A percentile compares a stretch with the other conserved stretches of the same genome.
Conservation (phyloP, 1,284 basidiomycete genomes). For the Cronartium quercuum region DNA sequence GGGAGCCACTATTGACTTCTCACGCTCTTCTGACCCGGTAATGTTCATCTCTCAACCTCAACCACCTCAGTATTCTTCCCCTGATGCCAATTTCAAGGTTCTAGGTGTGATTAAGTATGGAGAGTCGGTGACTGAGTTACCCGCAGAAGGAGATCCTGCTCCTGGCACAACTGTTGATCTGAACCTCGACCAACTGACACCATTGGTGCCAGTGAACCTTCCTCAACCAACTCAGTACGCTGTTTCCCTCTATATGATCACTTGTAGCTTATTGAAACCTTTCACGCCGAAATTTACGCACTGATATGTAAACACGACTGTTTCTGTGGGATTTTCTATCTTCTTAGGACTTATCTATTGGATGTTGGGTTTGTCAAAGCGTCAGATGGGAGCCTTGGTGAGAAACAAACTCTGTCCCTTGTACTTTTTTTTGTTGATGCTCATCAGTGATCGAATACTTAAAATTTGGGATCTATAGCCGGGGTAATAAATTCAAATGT, state of each 20-base stretch:
- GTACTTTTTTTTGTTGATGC: neutral
- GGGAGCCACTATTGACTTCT: no score
- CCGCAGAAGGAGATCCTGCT: constrained; percentile 3
- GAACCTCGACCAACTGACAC: constrained; percentile 7
- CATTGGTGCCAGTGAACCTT: constrained; percentile 14
- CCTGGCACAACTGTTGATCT: neutral
- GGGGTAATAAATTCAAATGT: constrained; percentile 9
- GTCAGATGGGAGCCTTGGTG: constrained; percentile 20
- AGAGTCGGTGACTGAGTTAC: constrained; percentile 9
- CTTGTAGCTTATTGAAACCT: no score
- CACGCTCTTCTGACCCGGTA: no score
- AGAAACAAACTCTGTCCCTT: neutral
- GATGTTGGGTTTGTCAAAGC: constrained; percentile 20
- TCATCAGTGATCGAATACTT: neutral
- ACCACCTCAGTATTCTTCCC: constrained; percentile 18
- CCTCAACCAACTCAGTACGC: constrained; percentile 31
- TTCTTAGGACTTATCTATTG: constrained; percentile 22
- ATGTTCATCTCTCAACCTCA: neutral
- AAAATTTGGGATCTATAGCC: neutral
- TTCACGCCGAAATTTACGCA: neutral
- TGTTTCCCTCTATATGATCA: no score
- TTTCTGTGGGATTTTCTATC: neutral
- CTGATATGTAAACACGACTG: no score
- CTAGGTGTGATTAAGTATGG: constrained; percentile 29
- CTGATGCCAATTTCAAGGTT: constrained; percentile 15